Base-by-base conservation (phyloP, 257 asterid species). In the Solanum bukasovii region DNA sequence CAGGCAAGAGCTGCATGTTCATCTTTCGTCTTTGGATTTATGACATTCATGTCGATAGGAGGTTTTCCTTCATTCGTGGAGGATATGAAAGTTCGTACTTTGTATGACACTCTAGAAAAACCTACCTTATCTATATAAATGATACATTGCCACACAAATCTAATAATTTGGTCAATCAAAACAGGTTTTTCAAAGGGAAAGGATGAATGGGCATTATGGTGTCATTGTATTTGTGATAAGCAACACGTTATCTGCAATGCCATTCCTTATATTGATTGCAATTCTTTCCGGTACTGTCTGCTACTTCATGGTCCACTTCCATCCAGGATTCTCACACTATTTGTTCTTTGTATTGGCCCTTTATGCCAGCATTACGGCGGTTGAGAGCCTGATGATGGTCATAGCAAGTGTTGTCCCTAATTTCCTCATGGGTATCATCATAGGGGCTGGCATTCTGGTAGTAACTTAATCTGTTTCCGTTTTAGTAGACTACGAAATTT, bases 311-410 rank as follows among this genome's bases (percentile, higher is more conserved):
- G 99, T 96, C 84, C 92, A 81, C 29, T 98, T 97, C 82, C 99
- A 97, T 90, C 95, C 99, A 0, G 99, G 99, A 81, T 92, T 96
- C 42, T 21, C 82, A 0, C 99, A 94, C 83, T 97, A 96, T 89
- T 33, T 96, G 20, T 97, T 93, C 97, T 97, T 97, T 74, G 97
- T 94, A 16, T 70, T 96, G 84, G 91, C 94, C 87, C 95, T 97
- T 2, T 95, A 94, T 65, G 98, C 98, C 3, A 95, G 99, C 40
- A 98, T 97, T 38, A 97, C 99, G 1, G 99, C 94, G 6, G 99
- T 97, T 34, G 99, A 97, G 96, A 97, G 99, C 93, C 94, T 97
- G 86, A 97, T 97, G 99, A 97, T 97, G 99, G 96, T 94, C 46
- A 93, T 97, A 29, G 99, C 99, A 63, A 97, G 99, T 82, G 92